Conservation (phyloP, 2,329 filamentous ascomycete genomes). For the Cladosporium sp. region DNA sequence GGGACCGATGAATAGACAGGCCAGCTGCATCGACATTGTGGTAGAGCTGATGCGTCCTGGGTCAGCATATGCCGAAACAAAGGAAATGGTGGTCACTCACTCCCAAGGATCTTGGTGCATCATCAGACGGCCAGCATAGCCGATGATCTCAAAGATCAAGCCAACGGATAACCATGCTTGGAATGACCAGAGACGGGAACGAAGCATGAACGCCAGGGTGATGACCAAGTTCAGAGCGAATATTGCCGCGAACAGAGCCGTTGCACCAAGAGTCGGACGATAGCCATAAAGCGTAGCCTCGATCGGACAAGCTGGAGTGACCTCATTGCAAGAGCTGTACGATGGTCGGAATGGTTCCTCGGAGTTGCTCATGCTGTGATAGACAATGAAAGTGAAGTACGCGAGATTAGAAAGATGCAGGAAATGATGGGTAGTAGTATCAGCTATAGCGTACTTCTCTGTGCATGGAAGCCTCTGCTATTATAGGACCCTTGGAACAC, state of each 20-base stretch:
- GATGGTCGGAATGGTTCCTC: conserved; percentile 2
- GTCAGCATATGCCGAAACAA: too few species aligned
- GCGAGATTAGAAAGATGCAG: too few species aligned
- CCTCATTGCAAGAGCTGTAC: conserved; percentile 11
- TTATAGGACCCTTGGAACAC: not conserved
- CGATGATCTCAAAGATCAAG: conserved; percentile 6
- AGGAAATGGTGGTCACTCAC: not conserved
- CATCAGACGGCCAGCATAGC: conserved; percentile 4
- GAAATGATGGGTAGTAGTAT: not conserved
- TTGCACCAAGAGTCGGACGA: conserved; percentile 2
- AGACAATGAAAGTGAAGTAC: not conserved
- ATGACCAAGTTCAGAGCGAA: conserved; percentile 6
- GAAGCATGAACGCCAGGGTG: not conserved
- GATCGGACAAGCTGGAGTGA: conserved; percentile 4
- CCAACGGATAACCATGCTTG: conserved; percentile 8
- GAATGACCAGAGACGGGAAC: not conserved
- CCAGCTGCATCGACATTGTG: too few species aligned
- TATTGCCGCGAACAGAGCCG: not conserved
- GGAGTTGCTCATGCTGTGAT: not conserved
- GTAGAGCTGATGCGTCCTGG: too few species aligned
- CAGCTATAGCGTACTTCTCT: not conserved
- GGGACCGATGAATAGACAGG: too few species aligned
- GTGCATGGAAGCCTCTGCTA: not conserved
- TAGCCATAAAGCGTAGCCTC: conserved; percentile 10
- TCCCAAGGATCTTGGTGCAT: conserved; percentile 11